phyloP scores from a whole-genome alignment of 2,329 filamentous ascomycete species.

The Rutstroemia sp. region DNA sequence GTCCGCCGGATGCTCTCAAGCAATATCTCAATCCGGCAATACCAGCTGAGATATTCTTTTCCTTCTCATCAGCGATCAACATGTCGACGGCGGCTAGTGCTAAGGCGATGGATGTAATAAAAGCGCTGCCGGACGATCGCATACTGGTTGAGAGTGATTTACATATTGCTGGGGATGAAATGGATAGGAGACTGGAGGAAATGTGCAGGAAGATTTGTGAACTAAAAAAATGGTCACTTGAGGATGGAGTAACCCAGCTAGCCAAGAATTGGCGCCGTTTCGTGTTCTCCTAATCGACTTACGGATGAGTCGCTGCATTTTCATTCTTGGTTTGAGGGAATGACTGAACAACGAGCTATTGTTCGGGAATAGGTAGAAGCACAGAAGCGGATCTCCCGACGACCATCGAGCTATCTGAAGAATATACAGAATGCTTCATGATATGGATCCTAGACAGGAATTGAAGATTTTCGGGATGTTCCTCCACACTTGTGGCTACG shows the following conservation, averaged over 20 bases:
- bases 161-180: slow-evolving; percentile 69
- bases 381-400: too few species aligned
- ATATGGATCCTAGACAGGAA: too few species aligned
- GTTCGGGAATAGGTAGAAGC: too few species aligned
- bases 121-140: slow-evolving; percentile 65
- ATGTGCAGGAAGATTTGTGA: slow-evolving; percentile 70
- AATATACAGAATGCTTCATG: too few species aligned
- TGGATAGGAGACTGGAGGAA: slow-evolving; percentile 72
- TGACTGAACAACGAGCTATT: too few species aligned
- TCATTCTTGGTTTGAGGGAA: too few species aligned
- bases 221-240: slow-evolving; percentile 69
- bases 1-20: slow-evolving; percentile 62
- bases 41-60: slow-evolving; percentile 76
- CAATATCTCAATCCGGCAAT: slow-evolving; percentile 70
- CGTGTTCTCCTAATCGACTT: slow-evolving; percentile 25
- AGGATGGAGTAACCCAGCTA: slow-evolving; percentile 61
- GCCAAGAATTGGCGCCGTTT: slow-evolving; percentile 73
- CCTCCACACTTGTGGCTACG: too few species aligned
- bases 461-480: too few species aligned
- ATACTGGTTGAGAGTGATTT: slow-evolving; percentile 87
- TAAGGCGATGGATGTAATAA: slow-evolving; percentile 53
- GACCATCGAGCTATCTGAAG: too few species aligned
- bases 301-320: not conserved
- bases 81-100: slow-evolving; percentile 45
- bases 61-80: slow-evolving; percentile 81